These are phyloP conservation scores for Verbena officinalis DNA, from an alignment of 257 asterid species.

Conservation along the genomic window DNA sequence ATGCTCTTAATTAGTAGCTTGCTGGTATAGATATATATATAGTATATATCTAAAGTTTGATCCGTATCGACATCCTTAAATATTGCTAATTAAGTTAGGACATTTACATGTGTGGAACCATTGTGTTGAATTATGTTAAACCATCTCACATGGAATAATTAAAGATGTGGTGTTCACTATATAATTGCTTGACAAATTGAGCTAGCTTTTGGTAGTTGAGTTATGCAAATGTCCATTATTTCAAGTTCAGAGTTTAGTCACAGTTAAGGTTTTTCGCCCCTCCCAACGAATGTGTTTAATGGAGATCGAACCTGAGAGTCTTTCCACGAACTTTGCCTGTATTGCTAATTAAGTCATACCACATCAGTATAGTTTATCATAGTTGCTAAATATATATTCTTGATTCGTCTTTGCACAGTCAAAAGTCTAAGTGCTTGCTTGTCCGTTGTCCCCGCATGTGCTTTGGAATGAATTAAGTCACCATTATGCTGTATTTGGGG, in stretches of 20 bases:
- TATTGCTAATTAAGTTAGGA: constrained; percentile 23
- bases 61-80: constrained; percentile 26
- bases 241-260: too few species aligned
- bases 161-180: too few species aligned
- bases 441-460: constrained; percentile 38
- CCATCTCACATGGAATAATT: too few species aligned
- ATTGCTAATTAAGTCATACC: too few species aligned
- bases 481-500: constrained; percentile 21
- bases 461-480: constrained; percentile 26
- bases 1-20: constrained; percentile 6
- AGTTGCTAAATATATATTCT: constrained; percentile 13
- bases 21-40: neutral
- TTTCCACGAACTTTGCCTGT: too few species aligned
- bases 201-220: too few species aligned
- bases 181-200: too few species aligned
- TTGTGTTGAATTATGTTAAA: neutral
- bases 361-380: constrained; percentile 5
- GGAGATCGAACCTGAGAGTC: too few species aligned
- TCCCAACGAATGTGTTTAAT: too few species aligned
- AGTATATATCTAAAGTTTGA: constrained; percentile 3
- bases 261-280: too few species aligned
- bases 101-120: neutral
- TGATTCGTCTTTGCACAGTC: constrained; percentile 32
- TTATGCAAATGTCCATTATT: too few species aligned
- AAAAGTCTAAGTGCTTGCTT: constrained; percentile 22